Evolutionary conservation across 2,329 filamentous ascomycete genomes (phyloP).

Genomic region (Graphilbum fragrans): DNA sequence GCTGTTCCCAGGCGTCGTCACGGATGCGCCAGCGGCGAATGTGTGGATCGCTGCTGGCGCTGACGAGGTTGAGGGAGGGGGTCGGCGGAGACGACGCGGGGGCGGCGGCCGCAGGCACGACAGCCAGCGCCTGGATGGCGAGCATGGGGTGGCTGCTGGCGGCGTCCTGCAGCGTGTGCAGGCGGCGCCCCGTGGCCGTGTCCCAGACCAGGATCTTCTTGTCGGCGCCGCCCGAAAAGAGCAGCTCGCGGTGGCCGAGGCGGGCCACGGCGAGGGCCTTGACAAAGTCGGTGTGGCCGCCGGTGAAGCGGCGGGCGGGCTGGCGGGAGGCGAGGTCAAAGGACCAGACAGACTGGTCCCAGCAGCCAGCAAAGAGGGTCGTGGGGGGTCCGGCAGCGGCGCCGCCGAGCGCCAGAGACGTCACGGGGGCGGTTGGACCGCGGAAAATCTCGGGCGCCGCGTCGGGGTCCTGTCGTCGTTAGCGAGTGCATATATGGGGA

Average conservation of each 20-base stretch:
- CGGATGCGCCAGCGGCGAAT: constrained; percentile 67
- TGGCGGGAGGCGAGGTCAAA: constrained; percentile 55
- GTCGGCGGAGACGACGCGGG: constrained; percentile 3
- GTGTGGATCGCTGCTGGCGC: constrained; percentile 67
- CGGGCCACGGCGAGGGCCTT: constrained; percentile 64
- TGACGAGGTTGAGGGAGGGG: constrained; percentile 51
- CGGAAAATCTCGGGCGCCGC: constrained; percentile 38
- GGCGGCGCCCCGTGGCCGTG: constrained; percentile 47
- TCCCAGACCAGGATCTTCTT: constrained; percentile 81
- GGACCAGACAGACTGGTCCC: constrained; percentile 88
- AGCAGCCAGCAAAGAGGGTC: constrained; percentile 75
- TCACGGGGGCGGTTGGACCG: constrained; percentile 70
- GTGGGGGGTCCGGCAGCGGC: constrained; percentile 24
- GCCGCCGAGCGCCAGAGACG: constrained; percentile 58
- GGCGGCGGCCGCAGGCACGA: constrained; percentile 55
- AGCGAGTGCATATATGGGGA: too few species aligned
- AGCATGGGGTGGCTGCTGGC: constrained; percentile 40
- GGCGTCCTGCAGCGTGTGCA: constrained; percentile 65
- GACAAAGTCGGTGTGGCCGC: constrained; percentile 82
- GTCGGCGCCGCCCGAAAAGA: constrained; percentile 68
- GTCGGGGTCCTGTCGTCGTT: not conserved
- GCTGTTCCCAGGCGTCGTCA: constrained; percentile 38
- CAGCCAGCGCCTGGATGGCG: constrained; percentile 64
- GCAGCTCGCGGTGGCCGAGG: constrained; percentile 41
- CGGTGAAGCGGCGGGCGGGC: constrained; percentile 45